phyloP scores from a whole-genome alignment of 495 filamentous ascomycete species.

The Pyrenopolyporus hunteri region DNA sequence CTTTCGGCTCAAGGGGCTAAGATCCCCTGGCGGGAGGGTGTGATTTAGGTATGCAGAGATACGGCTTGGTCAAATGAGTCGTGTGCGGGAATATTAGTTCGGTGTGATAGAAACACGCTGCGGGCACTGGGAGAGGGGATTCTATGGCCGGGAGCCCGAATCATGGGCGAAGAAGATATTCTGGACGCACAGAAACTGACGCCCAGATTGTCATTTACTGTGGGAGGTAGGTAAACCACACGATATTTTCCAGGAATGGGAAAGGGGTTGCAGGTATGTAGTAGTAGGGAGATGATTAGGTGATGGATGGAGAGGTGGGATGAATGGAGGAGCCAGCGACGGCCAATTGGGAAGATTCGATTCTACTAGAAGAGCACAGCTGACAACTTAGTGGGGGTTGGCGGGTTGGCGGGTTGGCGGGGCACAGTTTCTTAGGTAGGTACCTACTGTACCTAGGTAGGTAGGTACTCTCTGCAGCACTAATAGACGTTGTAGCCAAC shows the following conservation, averaged over 20 bases:
- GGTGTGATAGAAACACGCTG: constrained; percentile 18
- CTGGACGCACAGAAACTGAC: constrained; percentile 21
- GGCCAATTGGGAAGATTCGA: no score
- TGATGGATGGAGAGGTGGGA: not conserved
- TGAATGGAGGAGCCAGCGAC: constrained; percentile 2
- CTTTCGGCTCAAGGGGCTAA: not conserved
- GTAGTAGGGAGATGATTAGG: no score
- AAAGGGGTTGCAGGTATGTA: no score
- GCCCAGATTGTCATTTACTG: constrained; percentile 17
- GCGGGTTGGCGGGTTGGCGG: no score
- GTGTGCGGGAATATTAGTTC: not conserved
- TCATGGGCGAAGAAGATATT: constrained; percentile 18
- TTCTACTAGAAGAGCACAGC: no score
- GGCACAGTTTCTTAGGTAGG: no score
- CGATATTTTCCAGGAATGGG: not conserved
- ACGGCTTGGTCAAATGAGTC: constrained; percentile 9
- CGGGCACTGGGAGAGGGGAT: not conserved
- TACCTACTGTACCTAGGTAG: no score
- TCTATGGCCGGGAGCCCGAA: constrained; percentile 15
- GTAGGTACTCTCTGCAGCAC: no score
- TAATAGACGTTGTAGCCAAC: no score
- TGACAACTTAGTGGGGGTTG: no score
- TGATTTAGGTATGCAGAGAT: constrained; percentile 14
- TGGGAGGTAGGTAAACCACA: constrained; percentile 8
- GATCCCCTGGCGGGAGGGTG: not conserved